Conservation (phyloP, 176 grass and related monocot species). For the Dendrocalamus sinicus region DNA sequence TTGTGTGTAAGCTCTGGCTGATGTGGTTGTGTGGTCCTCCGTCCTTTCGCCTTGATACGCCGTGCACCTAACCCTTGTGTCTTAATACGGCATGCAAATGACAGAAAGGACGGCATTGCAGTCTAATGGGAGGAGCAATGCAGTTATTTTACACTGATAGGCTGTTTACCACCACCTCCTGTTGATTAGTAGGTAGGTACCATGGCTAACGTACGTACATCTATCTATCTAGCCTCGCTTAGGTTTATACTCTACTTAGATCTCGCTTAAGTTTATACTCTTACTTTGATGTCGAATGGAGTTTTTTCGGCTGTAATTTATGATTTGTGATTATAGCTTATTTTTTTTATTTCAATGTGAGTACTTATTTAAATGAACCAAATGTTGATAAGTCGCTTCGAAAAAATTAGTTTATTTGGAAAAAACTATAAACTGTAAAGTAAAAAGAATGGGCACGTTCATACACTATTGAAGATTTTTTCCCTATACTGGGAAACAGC, state of each 20-base stretch:
- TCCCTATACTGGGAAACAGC: neutral
- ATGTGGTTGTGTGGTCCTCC: neutral
- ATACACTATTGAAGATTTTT: neutral
- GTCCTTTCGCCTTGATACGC: neutral
- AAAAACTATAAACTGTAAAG: too few relatives aligned
- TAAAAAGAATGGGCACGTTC: too few relatives aligned
- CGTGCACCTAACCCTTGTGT: neutral
- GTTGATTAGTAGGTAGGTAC: neutral
- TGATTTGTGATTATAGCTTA: fast-evolving
- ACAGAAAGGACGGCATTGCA: neutral
- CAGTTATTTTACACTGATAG: neutral
- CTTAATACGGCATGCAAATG: neutral
- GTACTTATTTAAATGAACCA: fast-evolving
- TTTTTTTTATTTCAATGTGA: too few relatives aligned
- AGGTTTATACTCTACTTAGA: neutral
- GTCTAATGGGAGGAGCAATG: neutral
- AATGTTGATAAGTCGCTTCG: too few relatives aligned
- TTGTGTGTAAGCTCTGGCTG: neutral
- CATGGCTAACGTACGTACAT: neutral
- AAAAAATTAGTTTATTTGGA: too few relatives aligned
- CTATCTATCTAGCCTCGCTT: neutral
- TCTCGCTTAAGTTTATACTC: too few relatives aligned
- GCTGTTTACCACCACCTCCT: neutral
- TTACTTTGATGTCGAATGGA: too few relatives aligned
- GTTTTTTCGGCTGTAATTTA: too few relatives aligned